These are phyloP conservation scores for Pyrenochaeta sp. DNA, from an alignment of 2,329 filamentous ascomycete genomes.

Conservation along the genomic window DNA sequence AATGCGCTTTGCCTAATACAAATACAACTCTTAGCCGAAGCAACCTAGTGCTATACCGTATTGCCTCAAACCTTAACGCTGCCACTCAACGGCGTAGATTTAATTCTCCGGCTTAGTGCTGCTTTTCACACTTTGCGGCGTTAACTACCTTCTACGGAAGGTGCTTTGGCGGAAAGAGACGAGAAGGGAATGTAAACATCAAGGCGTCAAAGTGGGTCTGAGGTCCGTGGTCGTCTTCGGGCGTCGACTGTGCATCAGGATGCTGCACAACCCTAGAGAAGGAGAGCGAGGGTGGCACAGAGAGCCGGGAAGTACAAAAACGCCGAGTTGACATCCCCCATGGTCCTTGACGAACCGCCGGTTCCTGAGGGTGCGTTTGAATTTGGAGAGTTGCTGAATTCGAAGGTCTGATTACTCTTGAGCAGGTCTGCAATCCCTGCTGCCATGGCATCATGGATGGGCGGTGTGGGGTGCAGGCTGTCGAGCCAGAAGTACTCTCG, in stretches of 20 bases:
- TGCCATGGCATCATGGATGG: slow-evolving; percentile 10
- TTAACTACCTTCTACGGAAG: not conserved
- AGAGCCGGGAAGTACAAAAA: too few relatives aligned
- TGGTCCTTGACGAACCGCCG: not conserved
- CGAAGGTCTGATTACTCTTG: not conserved
- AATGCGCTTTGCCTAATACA: not conserved
- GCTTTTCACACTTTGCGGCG: not conserved
- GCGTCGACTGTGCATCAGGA: too few relatives aligned
- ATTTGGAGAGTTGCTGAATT: not conserved
- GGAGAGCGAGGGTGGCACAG: too few relatives aligned
- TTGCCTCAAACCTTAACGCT: not conserved
- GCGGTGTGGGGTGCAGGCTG: slow-evolving; percentile 8
- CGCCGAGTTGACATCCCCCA: too few relatives aligned
- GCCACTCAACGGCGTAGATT: not conserved
- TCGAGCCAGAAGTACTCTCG: slow-evolving; percentile 11
- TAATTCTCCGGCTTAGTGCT: not conserved
- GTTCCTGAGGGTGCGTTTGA: not conserved
- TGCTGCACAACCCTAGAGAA: too few relatives aligned
- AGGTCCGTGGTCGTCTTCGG: not conserved
- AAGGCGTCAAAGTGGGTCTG: not conserved
- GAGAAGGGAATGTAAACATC: not conserved
- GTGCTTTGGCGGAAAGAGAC: not conserved
- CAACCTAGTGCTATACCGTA: not conserved
- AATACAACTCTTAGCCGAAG: not conserved
- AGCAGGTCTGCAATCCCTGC: slow-evolving; percentile 6